These are phyloP conservation scores for Diospyros kaki DNA, from an alignment of 148 eudicot genomes.

Conservation along the genomic window DNA sequence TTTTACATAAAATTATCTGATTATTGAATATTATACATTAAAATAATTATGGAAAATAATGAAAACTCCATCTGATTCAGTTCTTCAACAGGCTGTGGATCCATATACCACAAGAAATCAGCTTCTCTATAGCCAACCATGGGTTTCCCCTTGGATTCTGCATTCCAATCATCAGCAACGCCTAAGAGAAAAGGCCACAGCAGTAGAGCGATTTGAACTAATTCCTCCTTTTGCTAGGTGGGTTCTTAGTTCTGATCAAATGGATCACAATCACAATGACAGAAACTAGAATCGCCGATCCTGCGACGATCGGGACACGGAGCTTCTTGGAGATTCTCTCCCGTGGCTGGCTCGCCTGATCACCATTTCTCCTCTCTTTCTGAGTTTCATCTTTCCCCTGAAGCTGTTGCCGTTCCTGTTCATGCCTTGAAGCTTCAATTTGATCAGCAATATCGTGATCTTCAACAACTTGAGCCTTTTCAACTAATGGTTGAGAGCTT, in stretches of 20 bases:
- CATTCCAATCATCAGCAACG: neutral
- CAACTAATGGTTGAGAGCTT: neutral
- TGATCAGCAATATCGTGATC: conserved; percentile 1
- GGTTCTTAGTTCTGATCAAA: conserved; percentile 28
- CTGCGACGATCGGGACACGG: conserved; percentile 43
- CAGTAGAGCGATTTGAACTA: neutral
- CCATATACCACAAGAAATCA: no score
- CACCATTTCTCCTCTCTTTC: neutral
- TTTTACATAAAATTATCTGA: no score
- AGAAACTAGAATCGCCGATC: conserved; percentile 52
- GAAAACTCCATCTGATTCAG: no score
- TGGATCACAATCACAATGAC: conserved; percentile 42
- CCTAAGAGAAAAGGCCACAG: neutral
- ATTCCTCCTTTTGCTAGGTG: conserved; percentile 10
- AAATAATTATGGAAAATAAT: no score
- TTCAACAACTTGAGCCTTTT: conserved; percentile 3
- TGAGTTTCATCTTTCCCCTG: neutral
- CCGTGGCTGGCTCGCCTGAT: conserved; percentile 6
- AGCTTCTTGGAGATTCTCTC: conserved; percentile 21
- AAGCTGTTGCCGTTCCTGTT: no score
- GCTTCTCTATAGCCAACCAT: no score
- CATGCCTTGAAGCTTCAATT: neutral
- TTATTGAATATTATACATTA: no score
- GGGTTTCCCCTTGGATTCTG: neutral
- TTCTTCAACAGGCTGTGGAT: no score